phyloP scores from a whole-genome alignment of 2,329 filamentous ascomycete species.

The Bretziella fagacearum region DNA sequence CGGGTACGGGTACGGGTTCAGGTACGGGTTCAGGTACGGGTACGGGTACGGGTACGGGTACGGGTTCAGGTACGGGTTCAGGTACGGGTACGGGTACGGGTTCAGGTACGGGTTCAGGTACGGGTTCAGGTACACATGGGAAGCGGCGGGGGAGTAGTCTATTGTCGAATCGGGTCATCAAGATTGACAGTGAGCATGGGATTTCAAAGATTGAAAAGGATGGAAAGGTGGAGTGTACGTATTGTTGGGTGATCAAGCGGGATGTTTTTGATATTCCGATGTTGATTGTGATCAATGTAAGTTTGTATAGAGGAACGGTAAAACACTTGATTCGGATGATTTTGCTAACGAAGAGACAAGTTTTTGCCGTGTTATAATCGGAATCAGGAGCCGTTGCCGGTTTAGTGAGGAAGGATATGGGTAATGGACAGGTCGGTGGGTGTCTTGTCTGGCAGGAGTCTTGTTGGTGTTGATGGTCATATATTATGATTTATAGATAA shows the following conservation, averaged over 20 bases:
- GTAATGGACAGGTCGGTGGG: background rate
- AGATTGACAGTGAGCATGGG: slow-evolving; percentile 55
- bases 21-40: too few species aligned
- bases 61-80: slow-evolving; percentile 16
- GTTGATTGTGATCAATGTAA: slow-evolving; percentile 95
- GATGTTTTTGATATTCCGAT: slow-evolving; percentile 98
- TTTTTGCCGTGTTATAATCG: slow-evolving; percentile 44
- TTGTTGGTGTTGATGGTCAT: too few species aligned
- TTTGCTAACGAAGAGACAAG: slow-evolving; percentile 21
- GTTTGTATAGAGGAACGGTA: slow-evolving; percentile 24
- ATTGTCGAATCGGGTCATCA: slow-evolving; percentile 41
- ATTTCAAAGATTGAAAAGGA: slow-evolving; percentile 72
- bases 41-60: slow-evolving; percentile 16
- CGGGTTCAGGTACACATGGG: too few species aligned
- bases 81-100: slow-evolving; percentile 19
- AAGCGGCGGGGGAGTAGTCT: slow-evolving; percentile 26
- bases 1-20: background rate
- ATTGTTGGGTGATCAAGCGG: slow-evolving; percentile 92
- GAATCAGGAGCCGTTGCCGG: slow-evolving; percentile 38
- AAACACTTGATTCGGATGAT: background rate
- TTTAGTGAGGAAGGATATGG: slow-evolving; percentile 22
- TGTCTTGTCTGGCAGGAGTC: too few species aligned
- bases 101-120: slow-evolving; percentile 14
- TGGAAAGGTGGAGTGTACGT: slow-evolving; percentile 85
- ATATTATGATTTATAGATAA: too few species aligned